A percentile compares a stretch with the other conserved stretches of the same genome.
Evolutionary conservation across 805 yeast species (phyloP).

Genomic region (Saturnispora diversa): DNA sequence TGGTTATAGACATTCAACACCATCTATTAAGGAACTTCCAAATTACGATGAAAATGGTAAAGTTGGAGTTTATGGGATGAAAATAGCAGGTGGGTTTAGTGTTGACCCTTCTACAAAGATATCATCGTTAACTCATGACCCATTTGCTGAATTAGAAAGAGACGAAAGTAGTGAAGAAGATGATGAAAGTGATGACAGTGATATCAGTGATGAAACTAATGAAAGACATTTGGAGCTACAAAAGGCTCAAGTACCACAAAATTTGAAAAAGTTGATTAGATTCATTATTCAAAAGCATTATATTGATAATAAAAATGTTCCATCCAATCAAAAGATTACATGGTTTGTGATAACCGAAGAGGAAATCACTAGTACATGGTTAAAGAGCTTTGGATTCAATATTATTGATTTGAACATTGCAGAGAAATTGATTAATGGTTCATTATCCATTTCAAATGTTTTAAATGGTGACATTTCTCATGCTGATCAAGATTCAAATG

Average conservation of each 20-base stretch:
- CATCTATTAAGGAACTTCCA: constrained; percentile 33
- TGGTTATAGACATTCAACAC: constrained; percentile 38
- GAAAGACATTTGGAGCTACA: too few relatives aligned
- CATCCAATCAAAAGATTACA: constrained; percentile 16
- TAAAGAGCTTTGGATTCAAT: constrained; percentile 43
- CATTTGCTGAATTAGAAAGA: constrained; percentile 10
- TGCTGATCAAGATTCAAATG: constrained; percentile 11
- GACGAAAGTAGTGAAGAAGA: neutral
- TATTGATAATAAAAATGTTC: constrained; percentile 29
- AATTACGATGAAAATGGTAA: constrained; percentile 10
- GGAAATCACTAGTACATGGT: constrained; percentile 44
- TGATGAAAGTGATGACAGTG: constrained; percentile 2
- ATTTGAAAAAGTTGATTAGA: constrained; percentile 40
- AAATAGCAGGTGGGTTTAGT: constrained; percentile 17
- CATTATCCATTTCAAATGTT: neutral
- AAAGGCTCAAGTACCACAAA: constrained; percentile 41
- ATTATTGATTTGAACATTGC: constrained; percentile 34
- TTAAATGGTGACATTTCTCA: constrained; percentile 36
- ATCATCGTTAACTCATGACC: constrained; percentile 4
- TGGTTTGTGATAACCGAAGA: constrained; percentile 65
- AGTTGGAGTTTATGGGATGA: constrained; percentile 18
- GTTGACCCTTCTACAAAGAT: constrained; percentile 2
- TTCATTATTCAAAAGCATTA: constrained; percentile 50
- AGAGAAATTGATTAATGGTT: constrained; percentile 6
- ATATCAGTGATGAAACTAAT: too few relatives aligned